Base-by-base conservation (phyloP, 768 basidiomycete species). In the Leccinum arenicola region DNA sequence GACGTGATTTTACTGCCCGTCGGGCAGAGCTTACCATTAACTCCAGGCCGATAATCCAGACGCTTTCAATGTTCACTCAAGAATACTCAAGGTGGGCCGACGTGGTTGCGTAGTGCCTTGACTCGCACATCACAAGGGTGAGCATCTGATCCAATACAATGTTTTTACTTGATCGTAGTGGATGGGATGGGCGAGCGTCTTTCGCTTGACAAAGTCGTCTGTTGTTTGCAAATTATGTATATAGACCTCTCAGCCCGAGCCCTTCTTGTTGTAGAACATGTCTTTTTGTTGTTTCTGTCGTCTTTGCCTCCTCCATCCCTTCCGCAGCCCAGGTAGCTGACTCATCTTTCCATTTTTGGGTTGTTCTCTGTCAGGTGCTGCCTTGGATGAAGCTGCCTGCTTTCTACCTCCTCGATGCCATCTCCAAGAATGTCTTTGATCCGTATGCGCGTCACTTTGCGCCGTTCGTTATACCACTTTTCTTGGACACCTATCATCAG, bases 381-480 rank as follows among this genome's bases (percentile, higher is more conserved):
- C 85, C 89, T 21, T 88, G 85, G 80, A 88, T 91, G 81, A 95
- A 97, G 76, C 80, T 99, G 8, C 96, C 97, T 1, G 83, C 90
- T 0, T 94, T 98, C 67, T 99, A 98, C 71, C 83, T 98, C 7
- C 81, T 99, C 69, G 97, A 98, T 70, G 95, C 95, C 14, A 94
- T 99, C 59, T 92, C 92, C 56, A 99, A 99, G 74, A 98, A 98
- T 77, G 87, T 95, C 35, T 95, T 87, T 64, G 86, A 92, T 27
- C 95, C 95, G 21, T 98, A 98, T 75, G 91, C 92, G 31, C 85
- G 86, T 60, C 83, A 87, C 61, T 95, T 99, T 68, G 82, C 89
- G 11, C 81, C 85, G 10, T 84, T 94, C 70, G 89, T 95, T 61
- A 88, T 89, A 57, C 82, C 86, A 21, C 76, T 95, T 17, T 98